phyloP scores from a whole-genome alignment of 441 rosid species.

The Aleurites moluccanus region DNA sequence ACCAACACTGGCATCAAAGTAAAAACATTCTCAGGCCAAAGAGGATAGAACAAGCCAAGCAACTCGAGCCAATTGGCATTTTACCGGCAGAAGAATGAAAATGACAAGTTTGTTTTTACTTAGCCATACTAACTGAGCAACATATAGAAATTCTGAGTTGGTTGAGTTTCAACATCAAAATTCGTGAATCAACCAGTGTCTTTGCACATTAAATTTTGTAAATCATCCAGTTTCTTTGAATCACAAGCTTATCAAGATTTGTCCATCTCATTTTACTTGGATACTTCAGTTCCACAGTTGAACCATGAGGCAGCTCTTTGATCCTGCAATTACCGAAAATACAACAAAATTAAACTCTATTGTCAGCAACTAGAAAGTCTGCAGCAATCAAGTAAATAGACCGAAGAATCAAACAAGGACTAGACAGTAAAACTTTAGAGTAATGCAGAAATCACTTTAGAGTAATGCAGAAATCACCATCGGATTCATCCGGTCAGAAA shows the following conservation, averaged over 20 bases:
- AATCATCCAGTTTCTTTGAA: background rate
- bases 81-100: background rate
- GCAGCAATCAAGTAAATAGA: background rate
- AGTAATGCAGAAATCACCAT: conserved; percentile 1
- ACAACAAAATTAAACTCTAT: background rate
- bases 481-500: background rate
- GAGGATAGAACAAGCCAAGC: background rate
- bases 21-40: background rate
- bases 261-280: background rate
- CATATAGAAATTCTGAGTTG: background rate
- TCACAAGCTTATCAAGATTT: background rate
- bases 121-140: background rate
- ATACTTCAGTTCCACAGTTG: background rate
- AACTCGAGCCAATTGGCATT: background rate
- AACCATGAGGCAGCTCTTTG: background rate
- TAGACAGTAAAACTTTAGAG: background rate
- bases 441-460: no score
- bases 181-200: no score
- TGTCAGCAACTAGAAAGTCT: background rate
- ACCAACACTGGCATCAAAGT: background rate
- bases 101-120: background rate
- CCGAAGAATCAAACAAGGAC: background rate
- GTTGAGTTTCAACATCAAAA: no score
- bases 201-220: background rate
- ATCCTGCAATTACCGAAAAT: background rate